These are phyloP conservation scores for Ogataea hybrid DNA, from an alignment of 1,139 yeast genomes.

Conservation along the genomic window DNA sequence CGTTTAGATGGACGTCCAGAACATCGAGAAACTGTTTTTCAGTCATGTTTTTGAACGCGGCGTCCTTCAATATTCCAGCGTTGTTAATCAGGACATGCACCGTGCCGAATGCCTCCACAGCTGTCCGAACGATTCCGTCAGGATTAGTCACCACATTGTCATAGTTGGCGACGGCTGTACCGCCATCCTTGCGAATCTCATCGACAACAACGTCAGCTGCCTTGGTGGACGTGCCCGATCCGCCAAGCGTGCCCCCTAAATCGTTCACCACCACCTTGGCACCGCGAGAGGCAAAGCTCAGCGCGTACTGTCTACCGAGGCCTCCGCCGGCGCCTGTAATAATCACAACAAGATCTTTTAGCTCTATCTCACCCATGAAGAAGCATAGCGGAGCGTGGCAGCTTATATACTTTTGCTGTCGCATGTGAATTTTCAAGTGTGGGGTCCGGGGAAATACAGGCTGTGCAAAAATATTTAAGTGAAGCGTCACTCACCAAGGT, in stretches of 20 bases:
- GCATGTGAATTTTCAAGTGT: constrained; percentile 16
- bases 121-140: constrained; percentile 81
- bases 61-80: constrained; percentile 88
- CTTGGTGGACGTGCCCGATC: constrained; percentile 55
- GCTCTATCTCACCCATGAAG: constrained; percentile 35
- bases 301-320: constrained; percentile 83
- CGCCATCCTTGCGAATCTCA: constrained; percentile 75
- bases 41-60: constrained; percentile 77
- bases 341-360: constrained; percentile 81
- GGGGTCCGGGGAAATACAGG: constrained; percentile 13
- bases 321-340: constrained; percentile 99
- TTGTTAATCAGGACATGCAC: constrained; percentile 89
- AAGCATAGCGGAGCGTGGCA: neutral
- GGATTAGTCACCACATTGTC: constrained; percentile 86
- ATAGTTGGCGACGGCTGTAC: constrained; percentile 90
- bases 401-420: constrained; percentile 7
- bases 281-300: constrained; percentile 85
- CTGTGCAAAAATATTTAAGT: constrained; percentile 3
- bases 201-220: constrained; percentile 91
- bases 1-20: constrained; percentile 82
- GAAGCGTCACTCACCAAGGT: too few species aligned
- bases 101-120: constrained; percentile 82
- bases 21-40: constrained; percentile 79
- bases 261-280: constrained; percentile 94
- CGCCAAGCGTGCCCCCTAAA: constrained; percentile 79